A percentile compares a stretch with the other conserved stretches of the same genome.
phyloP scores from a whole-genome alignment of 345 rosid species.

The Turnera subulata region DNA sequence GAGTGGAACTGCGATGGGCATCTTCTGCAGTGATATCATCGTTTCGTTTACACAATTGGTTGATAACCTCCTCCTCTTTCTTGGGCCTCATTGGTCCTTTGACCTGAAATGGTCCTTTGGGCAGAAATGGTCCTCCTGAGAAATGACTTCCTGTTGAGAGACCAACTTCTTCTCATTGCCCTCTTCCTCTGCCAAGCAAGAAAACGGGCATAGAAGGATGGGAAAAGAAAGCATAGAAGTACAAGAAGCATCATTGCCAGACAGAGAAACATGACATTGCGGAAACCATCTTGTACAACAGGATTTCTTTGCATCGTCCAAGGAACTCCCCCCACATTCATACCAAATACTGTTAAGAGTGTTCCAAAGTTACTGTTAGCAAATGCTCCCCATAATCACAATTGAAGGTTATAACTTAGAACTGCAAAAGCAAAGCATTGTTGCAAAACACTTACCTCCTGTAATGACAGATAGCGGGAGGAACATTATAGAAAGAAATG shows the following conservation, averaged over 20 bases:
- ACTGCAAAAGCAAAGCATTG: no score
- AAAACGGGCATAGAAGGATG: slow-evolving; percentile 41
- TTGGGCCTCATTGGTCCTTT: slow-evolving; percentile 38
- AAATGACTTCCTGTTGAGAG: slow-evolving; percentile 65
- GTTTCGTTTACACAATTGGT: slow-evolving; percentile 30
- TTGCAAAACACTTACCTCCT: slow-evolving; percentile 56
- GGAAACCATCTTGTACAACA: slow-evolving; percentile 59
- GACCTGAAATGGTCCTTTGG: slow-evolving; percentile 36
- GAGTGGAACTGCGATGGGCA: background rate
- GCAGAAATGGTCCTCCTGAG: slow-evolving; percentile 46
- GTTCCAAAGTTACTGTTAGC: background rate
- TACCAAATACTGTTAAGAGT: slow-evolving; percentile 67
- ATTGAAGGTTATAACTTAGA: background rate
- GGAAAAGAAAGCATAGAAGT: slow-evolving; percentile 70
- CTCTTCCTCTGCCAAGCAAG: slow-evolving; percentile 52
- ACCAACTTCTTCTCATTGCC: slow-evolving; percentile 58
- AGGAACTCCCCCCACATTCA: slow-evolving; percentile 99
- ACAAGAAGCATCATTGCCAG: slow-evolving; percentile 47
- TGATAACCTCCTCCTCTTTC: slow-evolving; percentile 67
- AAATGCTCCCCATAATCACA: no score
- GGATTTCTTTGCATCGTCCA: slow-evolving; percentile 85
- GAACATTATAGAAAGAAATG: slow-evolving; percentile 88
- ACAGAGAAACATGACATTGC: slow-evolving; percentile 80
- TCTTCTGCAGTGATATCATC: background rate
- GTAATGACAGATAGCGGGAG: slow-evolving; percentile 91